Conservation (phyloP, 192 early-diverging fungal species). For the Coemansia sp. region DNA sequence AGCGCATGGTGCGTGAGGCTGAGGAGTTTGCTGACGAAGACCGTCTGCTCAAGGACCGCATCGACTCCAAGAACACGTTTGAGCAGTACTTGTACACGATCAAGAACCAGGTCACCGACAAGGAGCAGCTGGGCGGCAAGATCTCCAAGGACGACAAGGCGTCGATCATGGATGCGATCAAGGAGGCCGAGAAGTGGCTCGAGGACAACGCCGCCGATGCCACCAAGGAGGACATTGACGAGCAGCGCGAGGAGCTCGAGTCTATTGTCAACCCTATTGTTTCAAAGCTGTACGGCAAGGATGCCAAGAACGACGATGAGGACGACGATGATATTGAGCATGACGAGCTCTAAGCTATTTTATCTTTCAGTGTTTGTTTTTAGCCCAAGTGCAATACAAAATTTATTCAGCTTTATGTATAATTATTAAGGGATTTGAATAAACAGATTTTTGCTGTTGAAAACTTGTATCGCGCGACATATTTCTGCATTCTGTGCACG, state of each 20-base stretch:
- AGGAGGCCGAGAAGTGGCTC: constrained; percentile 79
- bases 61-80: constrained; percentile 86
- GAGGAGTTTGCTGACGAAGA: constrained; percentile 94
- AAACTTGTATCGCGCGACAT: too few relatives aligned
- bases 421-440: too few relatives aligned
- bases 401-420: too few relatives aligned
- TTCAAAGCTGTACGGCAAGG: constrained; percentile 80
- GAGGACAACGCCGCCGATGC: constrained; percentile 77
- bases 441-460: too few relatives aligned
- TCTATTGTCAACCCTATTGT: constrained; percentile 92
- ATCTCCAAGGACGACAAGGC: constrained; percentile 87
- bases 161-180: constrained; percentile 78
- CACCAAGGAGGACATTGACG: constrained; percentile 96
- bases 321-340: constrained; percentile 52
- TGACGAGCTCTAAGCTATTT: constrained; percentile 53
- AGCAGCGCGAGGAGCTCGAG: constrained; percentile 93
- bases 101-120: constrained; percentile 86
- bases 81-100: constrained; percentile 91
- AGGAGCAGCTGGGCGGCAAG: constrained; percentile 82
- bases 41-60: constrained; percentile 73
- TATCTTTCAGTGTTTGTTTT: neutral
- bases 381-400: too few relatives aligned
- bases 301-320: constrained; percentile 61
- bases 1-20: constrained; percentile 95
- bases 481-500: too few relatives aligned